These are phyloP conservation scores for Prinsepia uniflora DNA, from an alignment of 306 rosid genomes.

Conservation along the genomic window DNA sequence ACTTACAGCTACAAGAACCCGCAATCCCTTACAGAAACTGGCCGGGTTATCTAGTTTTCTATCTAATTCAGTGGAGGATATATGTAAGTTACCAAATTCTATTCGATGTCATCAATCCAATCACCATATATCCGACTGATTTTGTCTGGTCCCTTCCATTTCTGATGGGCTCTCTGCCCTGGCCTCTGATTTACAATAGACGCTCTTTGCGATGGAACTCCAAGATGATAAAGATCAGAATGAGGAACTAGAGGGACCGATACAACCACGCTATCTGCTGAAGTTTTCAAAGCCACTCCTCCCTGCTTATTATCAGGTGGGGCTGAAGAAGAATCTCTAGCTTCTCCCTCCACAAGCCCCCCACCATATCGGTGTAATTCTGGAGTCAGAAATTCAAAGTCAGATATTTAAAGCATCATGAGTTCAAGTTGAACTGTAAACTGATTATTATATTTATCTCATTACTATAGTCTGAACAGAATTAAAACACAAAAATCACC, in stretches of 20 bases:
- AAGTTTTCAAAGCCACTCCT: slow-evolving; percentile 45
- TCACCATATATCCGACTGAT: slow-evolving; percentile 98
- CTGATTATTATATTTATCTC: background rate
- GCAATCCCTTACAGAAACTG: slow-evolving; percentile 20
- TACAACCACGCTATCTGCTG: slow-evolving; percentile 59
- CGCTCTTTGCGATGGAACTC: slow-evolving; percentile 78
- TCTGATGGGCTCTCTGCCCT: slow-evolving; percentile 86
- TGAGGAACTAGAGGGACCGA: slow-evolving; percentile 60
- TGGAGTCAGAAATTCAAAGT: slow-evolving; percentile 31
- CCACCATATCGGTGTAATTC: slow-evolving; percentile 92
- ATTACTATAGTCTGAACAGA: background rate
- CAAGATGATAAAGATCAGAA: slow-evolving; percentile 74
- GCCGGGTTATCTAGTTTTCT: background rate
- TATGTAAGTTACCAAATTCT: slow-evolving; percentile 23
- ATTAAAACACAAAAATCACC: background rate
- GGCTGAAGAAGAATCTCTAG: slow-evolving; percentile 56
- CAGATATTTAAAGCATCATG: slow-evolving; percentile 5
- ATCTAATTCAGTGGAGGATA: slow-evolving; percentile 15
- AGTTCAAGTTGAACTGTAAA: background rate
- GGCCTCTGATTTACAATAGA: slow-evolving; percentile 73
- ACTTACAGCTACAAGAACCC: slow-evolving; percentile 31
- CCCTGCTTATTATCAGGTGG: slow-evolving; percentile 68
- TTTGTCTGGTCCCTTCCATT: slow-evolving; percentile 99
- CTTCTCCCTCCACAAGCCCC: slow-evolving; percentile 76
- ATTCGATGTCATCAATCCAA: slow-evolving; percentile 94